Evolutionary conservation across 2,329 filamentous ascomycete species (phyloP).

Genomic region (Aaosphaeria pasadenensis): DNA sequence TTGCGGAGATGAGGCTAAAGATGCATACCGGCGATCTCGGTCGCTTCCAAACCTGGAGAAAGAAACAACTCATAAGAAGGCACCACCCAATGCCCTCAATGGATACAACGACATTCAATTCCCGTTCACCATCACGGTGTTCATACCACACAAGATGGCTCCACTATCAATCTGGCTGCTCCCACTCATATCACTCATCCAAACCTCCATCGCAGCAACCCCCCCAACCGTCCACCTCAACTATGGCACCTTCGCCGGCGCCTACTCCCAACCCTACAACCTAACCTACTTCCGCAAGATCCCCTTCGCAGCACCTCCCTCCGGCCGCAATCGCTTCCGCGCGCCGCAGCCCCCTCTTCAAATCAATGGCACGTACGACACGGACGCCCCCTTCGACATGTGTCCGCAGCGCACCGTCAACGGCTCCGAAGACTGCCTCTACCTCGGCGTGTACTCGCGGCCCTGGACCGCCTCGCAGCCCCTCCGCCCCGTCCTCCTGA

Average conservation of each 20-base stretch:
- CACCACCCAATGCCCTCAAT: too few relatives aligned
- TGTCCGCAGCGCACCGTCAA: constrained; percentile 57
- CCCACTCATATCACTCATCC: not conserved
- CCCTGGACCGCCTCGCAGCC: constrained; percentile 48
- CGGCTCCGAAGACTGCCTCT: constrained; percentile 60
- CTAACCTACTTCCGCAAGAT: constrained; percentile 60
- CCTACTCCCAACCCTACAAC: constrained; percentile 52
- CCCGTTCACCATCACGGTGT: too few relatives aligned
- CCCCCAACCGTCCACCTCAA: constrained; percentile 25
- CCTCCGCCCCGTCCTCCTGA: constrained; percentile 57
- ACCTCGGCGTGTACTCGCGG: constrained; percentile 58
- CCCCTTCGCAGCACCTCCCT: constrained; percentile 59
- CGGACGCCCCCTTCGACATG: constrained; percentile 55
- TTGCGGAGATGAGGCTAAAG: too few relatives aligned
- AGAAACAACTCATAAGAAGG: too few relatives aligned
- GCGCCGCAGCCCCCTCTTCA: constrained; percentile 55
- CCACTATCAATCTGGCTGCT: constrained; percentile 5
- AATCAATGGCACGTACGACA: constrained; percentile 54
- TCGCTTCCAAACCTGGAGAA: too few relatives aligned
- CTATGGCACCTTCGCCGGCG: constrained; percentile 49
- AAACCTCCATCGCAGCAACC: not conserved
- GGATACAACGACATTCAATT: too few relatives aligned
- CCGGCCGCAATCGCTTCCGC: constrained; percentile 58
- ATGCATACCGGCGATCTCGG: too few relatives aligned
- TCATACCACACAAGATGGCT: constrained; percentile 10